Evolutionary conservation across 371 early-diverging fungal species (phyloP), one percentile per base, ranked within the genome.

Genomic region (Mycotypha africana): DNA sequence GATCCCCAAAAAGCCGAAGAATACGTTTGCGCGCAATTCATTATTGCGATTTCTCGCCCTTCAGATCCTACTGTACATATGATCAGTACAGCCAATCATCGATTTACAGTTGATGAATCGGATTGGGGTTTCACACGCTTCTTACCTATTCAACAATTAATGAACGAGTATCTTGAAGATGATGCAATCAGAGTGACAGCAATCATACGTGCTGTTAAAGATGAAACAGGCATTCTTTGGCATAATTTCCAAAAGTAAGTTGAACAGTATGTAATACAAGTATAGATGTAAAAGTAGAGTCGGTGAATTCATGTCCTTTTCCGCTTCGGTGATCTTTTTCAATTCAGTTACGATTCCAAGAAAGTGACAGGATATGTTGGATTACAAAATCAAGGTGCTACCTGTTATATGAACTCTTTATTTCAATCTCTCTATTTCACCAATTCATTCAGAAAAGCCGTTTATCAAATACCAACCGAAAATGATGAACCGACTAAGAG

Each of bases 401-500:
- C 99, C 0, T 98, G 99, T 73, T 99, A 99, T 65, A 92, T 98
- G 90, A 99, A 98, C 74, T 93, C 97, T 28, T 77, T 99, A 14
- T 83, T 99, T 32, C 99, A 99, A 63, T 92, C 95, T 8, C 77
- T 99, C 19, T 98, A 87, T 64, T 92, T 92, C 58, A 96, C 97
- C 25, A 92, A 88, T 51, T 86, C 84, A 56, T 98, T 99, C 66
- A 84, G 93, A 47, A 88, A 88, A 52, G 85, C 92, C 55, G 73
- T 88, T 44, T 95, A 85, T 54, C 80, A 85, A 45, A 94, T 97
- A 38, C 95, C 96, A 5, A 94, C 94, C 2, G 86, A 79, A 32
- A 70, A 80, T 15, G 93, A 93, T 47, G 84, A 84, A 16, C 92
- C 95, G 1, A 71, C 74, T 23, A 90, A 85, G 49, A 86, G 86